phyloP scores from a whole-genome alignment of 768 basidiomycete genomes.

The Hebeloma cylindrosporum region DNA sequence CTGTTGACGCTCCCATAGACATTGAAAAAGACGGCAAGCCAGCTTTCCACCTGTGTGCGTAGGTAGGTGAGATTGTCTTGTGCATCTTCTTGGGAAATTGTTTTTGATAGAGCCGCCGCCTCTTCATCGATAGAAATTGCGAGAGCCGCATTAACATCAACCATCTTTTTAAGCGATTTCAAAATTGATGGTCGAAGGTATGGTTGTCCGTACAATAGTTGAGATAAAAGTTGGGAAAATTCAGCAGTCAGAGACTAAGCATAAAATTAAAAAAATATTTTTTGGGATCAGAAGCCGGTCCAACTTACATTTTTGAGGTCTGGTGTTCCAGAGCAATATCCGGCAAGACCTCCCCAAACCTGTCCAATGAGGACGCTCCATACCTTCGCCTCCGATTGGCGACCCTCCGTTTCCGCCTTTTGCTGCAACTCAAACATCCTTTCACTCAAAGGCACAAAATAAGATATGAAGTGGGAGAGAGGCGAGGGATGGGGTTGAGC shows the following conservation, averaged over 20 bases:
- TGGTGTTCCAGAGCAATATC: conserved; percentile 82
- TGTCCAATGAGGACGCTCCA: conserved; percentile 94
- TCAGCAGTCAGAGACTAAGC: conserved; percentile 68
- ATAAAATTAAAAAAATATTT: conserved; percentile 3
- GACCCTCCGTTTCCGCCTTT: conserved; percentile 69
- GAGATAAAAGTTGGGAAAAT: conserved; percentile 89
- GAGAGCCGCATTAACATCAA: conserved; percentile 73
- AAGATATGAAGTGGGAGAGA: conserved; percentile 80
- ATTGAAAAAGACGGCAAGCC: conserved; percentile 95
- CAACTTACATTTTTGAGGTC: conserved; percentile 66
- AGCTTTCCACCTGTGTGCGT: conserved; percentile 80
- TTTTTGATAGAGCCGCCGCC: conserved; percentile 33
- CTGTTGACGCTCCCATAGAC: conserved; percentile 86
- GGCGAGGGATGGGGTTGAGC: conserved; percentile 78
- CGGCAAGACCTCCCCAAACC: conserved; percentile 88
- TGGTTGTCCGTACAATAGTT: conserved; percentile 88
- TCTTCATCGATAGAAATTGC: conserved; percentile 21
- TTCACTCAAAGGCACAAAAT: conserved; percentile 94
- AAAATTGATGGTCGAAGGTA: conserved; percentile 82
- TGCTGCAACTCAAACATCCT: conserved; percentile 88
- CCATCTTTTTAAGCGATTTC: conserved; percentile 74
- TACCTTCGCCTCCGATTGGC: conserved; percentile 86
- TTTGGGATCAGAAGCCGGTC: not conserved
- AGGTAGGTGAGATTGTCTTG: conserved; percentile 69
- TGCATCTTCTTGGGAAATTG: conserved; percentile 59